Evolutionary conservation across 768 basidiomycete genomes (phyloP).

Genomic region (Lentinus tigrinus): DNA sequence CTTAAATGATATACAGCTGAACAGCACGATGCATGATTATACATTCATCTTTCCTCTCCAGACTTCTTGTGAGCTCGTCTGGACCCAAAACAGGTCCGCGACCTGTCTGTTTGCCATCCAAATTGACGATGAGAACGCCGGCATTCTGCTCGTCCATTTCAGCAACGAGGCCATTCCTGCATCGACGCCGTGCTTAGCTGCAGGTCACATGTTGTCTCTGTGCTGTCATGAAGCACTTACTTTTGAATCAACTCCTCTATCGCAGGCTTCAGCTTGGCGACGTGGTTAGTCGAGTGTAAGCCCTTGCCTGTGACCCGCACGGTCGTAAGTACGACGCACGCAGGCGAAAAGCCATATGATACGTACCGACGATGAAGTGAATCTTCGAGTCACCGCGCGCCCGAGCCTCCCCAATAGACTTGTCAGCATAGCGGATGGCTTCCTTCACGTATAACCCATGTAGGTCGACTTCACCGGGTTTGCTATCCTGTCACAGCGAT

Average conservation of each 20-base stretch:
- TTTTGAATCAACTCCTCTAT: slow-evolving; percentile 84
- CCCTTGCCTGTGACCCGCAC: slow-evolving; percentile 68
- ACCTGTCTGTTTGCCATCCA: slow-evolving; percentile 43
- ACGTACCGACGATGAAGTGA: slow-evolving; percentile 81
- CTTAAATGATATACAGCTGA: too few relatives aligned
- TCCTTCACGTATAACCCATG: slow-evolving; percentile 95
- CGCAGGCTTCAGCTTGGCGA: slow-evolving; percentile 89
- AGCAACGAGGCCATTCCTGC: slow-evolving; percentile 70
- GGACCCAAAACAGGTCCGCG: slow-evolving; percentile 44
- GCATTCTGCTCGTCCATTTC: slow-evolving; percentile 77
- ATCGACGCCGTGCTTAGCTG: not conserved
- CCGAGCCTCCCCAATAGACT: slow-evolving; percentile 67
- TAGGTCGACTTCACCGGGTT: slow-evolving; percentile 77
- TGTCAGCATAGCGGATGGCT: slow-evolving; percentile 73
- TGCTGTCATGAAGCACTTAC: too few relatives aligned
- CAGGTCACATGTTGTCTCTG: too few relatives aligned
- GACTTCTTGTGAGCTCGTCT: slow-evolving; percentile 56
- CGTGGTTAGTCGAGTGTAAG: slow-evolving; percentile 72
- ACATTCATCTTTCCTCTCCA: slow-evolving; percentile 56
- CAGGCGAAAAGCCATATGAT: not conserved
- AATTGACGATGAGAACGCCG: slow-evolving; percentile 81
- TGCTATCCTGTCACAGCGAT: slow-evolving; percentile 48
- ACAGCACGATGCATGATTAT: slow-evolving; percentile 55
- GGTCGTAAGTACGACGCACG: not conserved
- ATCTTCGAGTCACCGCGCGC: slow-evolving; percentile 61